phyloP scores from a whole-genome alignment of 2,329 filamentous ascomycete genomes.

The Shiraia sp. region DNA sequence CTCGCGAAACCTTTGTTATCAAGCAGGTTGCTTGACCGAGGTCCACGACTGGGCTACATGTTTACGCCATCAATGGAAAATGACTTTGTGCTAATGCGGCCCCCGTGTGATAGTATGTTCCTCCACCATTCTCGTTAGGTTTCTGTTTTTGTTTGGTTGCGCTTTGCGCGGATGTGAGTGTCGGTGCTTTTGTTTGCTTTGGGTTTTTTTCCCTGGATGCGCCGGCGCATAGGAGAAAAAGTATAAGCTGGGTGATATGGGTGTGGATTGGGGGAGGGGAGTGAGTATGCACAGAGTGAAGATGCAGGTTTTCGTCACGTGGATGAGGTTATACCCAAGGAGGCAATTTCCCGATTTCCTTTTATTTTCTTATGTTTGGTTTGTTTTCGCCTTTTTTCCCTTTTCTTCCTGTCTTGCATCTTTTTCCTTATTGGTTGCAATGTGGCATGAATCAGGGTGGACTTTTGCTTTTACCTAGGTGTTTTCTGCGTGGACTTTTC shows the following conservation, averaged over 20 bases:
- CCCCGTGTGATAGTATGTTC: background rate
- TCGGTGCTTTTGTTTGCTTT: conserved; percentile 1
- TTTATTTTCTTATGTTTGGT: conserved; percentile 14
- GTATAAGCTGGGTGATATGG: no score
- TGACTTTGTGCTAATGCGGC: no score
- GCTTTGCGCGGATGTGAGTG: background rate
- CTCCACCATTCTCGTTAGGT: background rate
- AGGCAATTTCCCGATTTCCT: conserved; percentile 22
- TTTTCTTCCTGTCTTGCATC: conserved; percentile 10
- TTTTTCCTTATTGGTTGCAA: conserved; percentile 9
- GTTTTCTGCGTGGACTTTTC: conserved; percentile 10
- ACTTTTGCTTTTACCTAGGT: background rate
- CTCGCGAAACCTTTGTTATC: no score
- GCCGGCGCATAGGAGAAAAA: no score
- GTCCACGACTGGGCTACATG: background rate
- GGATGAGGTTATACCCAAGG: conserved; percentile 13
- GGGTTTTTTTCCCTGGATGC: no score
- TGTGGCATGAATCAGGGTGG: no score
- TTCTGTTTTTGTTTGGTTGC: no score
- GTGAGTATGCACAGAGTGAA: conserved; percentile 2
- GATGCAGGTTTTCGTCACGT: conserved; percentile 12
- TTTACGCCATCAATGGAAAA: background rate
- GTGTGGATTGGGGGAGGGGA: background rate
- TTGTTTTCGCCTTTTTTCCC: conserved; percentile 11
- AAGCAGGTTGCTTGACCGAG: background rate